A percentile compares a stretch with the other conserved stretches of the same genome.
Evolutionary conservation across 441 rosid species (phyloP).

Genomic region (Croton setiger): DNA sequence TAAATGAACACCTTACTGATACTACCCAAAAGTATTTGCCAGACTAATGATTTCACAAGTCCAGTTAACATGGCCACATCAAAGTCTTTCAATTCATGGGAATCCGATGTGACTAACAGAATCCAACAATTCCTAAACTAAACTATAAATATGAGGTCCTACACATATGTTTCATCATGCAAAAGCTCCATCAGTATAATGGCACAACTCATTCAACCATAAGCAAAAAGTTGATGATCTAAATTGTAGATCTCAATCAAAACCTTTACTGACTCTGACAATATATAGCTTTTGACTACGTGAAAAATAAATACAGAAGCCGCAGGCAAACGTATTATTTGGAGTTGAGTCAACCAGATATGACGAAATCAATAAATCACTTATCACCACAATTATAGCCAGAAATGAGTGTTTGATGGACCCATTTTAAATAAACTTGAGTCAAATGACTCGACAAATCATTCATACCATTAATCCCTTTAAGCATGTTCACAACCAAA

Average conservation of each 20-base stretch:
- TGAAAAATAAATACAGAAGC: conserved; percentile 3
- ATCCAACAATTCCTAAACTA: neutral
- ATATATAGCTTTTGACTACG: neutral
- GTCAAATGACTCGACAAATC: conserved; percentile 20
- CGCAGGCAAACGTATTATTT: neutral
- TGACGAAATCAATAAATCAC: conserved; percentile 15
- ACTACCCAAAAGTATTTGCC: neutral
- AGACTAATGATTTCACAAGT: neutral
- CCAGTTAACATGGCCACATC: neutral
- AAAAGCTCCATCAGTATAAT: neutral
- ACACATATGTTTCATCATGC: neutral
- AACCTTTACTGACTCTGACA: neutral
- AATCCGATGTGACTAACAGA: neutral
- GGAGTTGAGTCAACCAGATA: conserved; percentile 22
- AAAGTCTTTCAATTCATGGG: neutral
- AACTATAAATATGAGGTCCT: neutral
- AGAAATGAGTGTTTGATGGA: conserved; percentile 28
- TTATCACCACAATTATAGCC: conserved; percentile 20
- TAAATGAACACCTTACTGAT: neutral
- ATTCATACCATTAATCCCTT: conserved; percentile 7
- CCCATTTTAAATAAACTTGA: conserved; percentile 32
- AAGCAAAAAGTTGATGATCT: neutral
- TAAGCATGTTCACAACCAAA: conserved; percentile 17
- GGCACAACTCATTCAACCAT: neutral
- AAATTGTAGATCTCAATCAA: neutral